These are phyloP conservation scores for Dittrichia graveolens DNA, from an alignment of 129 eudicot species.

Conservation along the genomic window DNA sequence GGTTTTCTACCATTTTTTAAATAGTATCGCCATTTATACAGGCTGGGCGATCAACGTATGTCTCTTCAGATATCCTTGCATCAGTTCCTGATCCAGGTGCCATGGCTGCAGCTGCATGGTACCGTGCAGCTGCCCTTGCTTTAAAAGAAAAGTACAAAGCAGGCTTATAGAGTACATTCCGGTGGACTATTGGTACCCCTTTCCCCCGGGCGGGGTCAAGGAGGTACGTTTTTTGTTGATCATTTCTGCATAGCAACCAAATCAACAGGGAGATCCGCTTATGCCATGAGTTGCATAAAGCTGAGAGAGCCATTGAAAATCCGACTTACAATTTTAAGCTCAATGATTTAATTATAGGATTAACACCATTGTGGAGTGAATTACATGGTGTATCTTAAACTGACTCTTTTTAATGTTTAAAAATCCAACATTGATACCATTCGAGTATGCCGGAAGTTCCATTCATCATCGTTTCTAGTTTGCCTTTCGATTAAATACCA, in stretches of 20 bases:
- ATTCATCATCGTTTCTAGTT: no score
- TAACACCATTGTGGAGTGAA: constrained; percentile 4
- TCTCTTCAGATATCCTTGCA: constrained; percentile 62
- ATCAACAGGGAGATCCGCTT: constrained; percentile 33
- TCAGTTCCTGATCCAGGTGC: constrained; percentile 97
- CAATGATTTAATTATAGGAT: not conserved
- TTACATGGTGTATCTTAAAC: constrained; percentile 3
- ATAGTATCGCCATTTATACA: not conserved
- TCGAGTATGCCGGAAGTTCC: no score
- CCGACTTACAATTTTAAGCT: constrained; percentile 3
- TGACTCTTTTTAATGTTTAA: not conserved
- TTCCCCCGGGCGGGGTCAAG: not conserved
- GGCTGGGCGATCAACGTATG: constrained; percentile 95
- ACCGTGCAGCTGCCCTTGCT: constrained; percentile 83
- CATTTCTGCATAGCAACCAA: constrained; percentile 32
- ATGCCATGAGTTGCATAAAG: constrained; percentile 32
- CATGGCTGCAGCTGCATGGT: constrained; percentile 97
- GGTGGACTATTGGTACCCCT: not conserved
- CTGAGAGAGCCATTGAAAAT: constrained; percentile 18
- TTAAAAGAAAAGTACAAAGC: constrained; percentile 48
- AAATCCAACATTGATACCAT: no score
- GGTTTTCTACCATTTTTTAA: no score
- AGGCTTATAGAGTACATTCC: not conserved
- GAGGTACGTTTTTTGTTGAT: constrained; percentile 20
- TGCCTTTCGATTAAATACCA: no score